Base-by-base conservation (phyloP, 257 asterid species). In the Capsicum chinense region DNA sequence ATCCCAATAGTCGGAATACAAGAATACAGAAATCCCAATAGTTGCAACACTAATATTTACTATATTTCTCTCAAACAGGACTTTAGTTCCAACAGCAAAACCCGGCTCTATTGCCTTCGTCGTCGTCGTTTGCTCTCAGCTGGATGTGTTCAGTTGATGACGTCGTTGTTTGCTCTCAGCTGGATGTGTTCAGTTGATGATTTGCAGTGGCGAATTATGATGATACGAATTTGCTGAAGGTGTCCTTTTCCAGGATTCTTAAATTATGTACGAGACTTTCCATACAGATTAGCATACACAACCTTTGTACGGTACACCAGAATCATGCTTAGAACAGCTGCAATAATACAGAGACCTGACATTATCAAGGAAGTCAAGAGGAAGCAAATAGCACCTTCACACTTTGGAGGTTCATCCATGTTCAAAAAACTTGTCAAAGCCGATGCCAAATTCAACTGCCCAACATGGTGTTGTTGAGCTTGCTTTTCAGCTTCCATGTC, bases 381-480 rank as follows among this genome's bases (percentile, higher is more conserved):
- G 95, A 86, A 95, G 92, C 97, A 95, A 68, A 95, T 81, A 59
- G 92, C 74, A 21, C 98, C 98, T 60, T 91, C 89, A 84, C 98
- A 92, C 89, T 90, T 95, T 1, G 84, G 87, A 81, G 98, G 91
- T n/a, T 92, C 93, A 17, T 91, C 92, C 10, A 80, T 56, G 44
- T 57, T 63, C 37, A 87, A 80, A 69, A 84, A 85, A 58, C 88
- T 90, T 6, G 94, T 86, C 50, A 93, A 85, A 50, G 92, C 42
- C 47, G 93, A 87, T 3, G 82, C 57, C n/a, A 84, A 47, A 79
- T 80, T 83, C 14, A 86, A 87, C 37, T 11, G 88, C 5, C 84
- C 80, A 5, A 26, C 80, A 48, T 85, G 87, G 59, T n/a, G 62
- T 17, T 87, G 89, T 6, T 85, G 90, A 68, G 97, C 97, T 86